Base-by-base conservation (phyloP, 495 filamentous ascomycete genomes). In the Podospora australis region DNA sequence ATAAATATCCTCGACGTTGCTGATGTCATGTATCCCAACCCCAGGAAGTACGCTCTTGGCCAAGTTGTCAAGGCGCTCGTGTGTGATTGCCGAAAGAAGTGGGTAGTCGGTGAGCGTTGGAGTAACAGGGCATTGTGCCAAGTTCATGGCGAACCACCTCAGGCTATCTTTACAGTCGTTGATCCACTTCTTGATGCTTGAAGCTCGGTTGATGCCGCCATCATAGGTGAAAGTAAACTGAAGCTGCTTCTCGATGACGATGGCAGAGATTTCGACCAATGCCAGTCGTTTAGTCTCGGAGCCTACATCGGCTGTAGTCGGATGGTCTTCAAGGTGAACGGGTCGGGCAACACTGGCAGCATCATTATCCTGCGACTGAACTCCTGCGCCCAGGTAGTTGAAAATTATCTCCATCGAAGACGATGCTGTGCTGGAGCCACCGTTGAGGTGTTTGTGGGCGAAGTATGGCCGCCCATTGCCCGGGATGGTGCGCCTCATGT, bases 331-430 rank as follows among this genome's bases (percentile, higher is more conserved):
- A 9, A 54, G 46, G 20, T 58, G 46, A 47, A 58, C 46, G 20
- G 23, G 39, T 25, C 24, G 43, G 29, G 81, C 73, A 0, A 80
- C 40, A 10, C 32, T 57, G 8, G 73, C 68, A 34, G 74, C 77
- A 6, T 66, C 58, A 28, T 74, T 55, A 58, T 80, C 79, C 0
- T 79, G 54, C 46, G 80, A 74, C 48, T 76, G 75, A 46, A 77
- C 78, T 11, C 80, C 70, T 1, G 24, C 41, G 4, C 56, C 56
- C 5, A 59, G 39, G 44, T 81, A 83, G 53, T 82, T 83, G 67
- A 83, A 81, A 0, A 70, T 70, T 17, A 83, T 70, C 50, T 83
- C 81, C 60, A 82, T 56, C 11, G 22, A 72, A 70, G 10, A 35
- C 41, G 29, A 65, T 64, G 16, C 5, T 17, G 66, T 50, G 1